Evolutionary conservation across 345 rosid genomes (phyloP), one percentile per base, ranked within the genome.

Genomic region (Mallotus nudiflorus): DNA sequence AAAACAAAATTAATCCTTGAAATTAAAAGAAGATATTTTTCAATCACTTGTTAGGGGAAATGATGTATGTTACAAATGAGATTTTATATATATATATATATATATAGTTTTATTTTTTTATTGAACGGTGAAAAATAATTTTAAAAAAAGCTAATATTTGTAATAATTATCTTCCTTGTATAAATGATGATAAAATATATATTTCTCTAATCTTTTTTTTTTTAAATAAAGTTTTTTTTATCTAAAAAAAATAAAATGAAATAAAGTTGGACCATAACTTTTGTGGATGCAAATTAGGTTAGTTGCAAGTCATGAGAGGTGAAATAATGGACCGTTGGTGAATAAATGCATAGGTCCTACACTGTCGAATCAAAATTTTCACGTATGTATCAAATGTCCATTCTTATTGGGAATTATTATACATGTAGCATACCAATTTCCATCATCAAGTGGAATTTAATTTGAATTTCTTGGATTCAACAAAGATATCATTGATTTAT

Each of bases 391-490:
- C 35, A 44, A 62, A 42, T 44, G 35, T 42, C 12, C 2, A 27
- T 42, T 69, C 44, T 46, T 49, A 10, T 50, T 29, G 24, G 70
- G 64, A 56, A 72, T 62, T 64, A 42, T n/a, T n/a, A n/a, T n/a
- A n/a, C n/a, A n/a, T 8, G 52, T 56, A 3, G 1, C 37, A 11
- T 3, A 31, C 0, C 25, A 51, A 6, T 45, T 46, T 44, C n/a
- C 49, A 51, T 55, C 42, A 12, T 8, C 22, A 57, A 68, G 63
- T 37, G 73, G 69, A 0, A 45, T 55, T 15, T n/a, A 55, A 37
- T 45, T 27, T 9, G 9, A 14, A 22, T 19, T 13, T 28, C n/a
- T 28, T 68, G 50, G 31, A 68, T 72, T 77, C 73, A 73, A 73
- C 74, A n/a, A 14, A 7, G 39, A 59, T 59, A 65, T 60, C 27